Evolutionary conservation across 2,329 filamentous ascomycete species (phyloP), one percentile per base, ranked within the genome.

Genomic region (Fusarium sp.): DNA sequence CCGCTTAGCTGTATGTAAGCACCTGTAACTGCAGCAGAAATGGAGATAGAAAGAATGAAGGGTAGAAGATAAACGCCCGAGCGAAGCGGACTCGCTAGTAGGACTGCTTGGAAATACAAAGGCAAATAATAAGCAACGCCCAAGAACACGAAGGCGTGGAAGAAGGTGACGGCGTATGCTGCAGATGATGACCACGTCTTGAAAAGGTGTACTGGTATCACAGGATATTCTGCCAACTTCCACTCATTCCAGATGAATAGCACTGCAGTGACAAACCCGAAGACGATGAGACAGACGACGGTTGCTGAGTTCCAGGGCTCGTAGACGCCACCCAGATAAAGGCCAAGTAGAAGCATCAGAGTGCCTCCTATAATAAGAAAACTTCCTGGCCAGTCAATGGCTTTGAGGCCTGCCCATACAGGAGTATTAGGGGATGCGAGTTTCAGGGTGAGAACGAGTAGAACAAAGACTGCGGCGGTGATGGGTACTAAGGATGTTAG

Each of bases 101-200:
- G 83, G 1, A 89, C 90, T 4, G 88, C 85, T 74, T 94, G 91
- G 53, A 92, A 89, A 77, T 90, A 94, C 0, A 93, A 82, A 0
- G 91, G 91, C 24, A 93, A 80, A 71, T 91, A 94, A 77, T 92
- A 94, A 48, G 88, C 86, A 2, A 83, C 83, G 0, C 84, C 86
- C 39, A 91, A 89, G 75, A 90, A 91, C 32, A 88, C 85, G 71
- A 88, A 80, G 1, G 78, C 79, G 61, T 86, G 83, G 56, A 80
- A 79, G 49, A 83, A 80, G 36, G 75, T 77, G 4, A 83, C 76
- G 4, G 66, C 70, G n/a, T 90, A 82, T 6, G 83, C 80, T 1
- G 89, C 89, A 12, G 87, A 74, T 54, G 87, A 89, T 2, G 88
- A 86, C 30, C 77, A 71, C 17, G 81, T 79, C 3, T 77, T 77